Evolutionary conservation across 495 filamentous ascomycete genomes (phyloP).

Genomic region (Aspergillus panamensis): DNA sequence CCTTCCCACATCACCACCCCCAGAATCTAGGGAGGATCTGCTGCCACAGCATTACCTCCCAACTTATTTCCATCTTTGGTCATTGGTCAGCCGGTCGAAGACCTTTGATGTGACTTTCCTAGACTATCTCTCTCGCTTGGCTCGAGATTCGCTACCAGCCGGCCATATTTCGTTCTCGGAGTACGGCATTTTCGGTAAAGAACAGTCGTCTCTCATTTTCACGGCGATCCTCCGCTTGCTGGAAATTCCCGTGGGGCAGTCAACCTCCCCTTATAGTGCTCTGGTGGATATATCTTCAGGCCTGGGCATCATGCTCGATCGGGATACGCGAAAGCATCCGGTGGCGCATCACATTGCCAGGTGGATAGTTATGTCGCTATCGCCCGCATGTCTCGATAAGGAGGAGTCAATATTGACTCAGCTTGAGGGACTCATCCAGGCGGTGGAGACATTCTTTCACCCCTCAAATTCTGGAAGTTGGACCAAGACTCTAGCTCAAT

Average conservation of each 20-base stretch:
- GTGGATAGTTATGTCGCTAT: slow-evolving; percentile 92
- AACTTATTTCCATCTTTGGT: slow-evolving; percentile 95
- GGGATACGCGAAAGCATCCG: slow-evolving; percentile 89
- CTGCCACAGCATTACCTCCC: slow-evolving; percentile 83
- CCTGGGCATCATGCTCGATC: slow-evolving; percentile 77
- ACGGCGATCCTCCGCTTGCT: slow-evolving; percentile 84
- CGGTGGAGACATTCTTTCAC: slow-evolving; percentile 97
- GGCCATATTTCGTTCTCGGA: slow-evolving; percentile 76
- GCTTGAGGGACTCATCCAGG: slow-evolving; percentile 91
- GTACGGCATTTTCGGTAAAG: slow-evolving; percentile 85
- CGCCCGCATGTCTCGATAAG: slow-evolving; percentile 75
- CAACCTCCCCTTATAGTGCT: slow-evolving; percentile 82
- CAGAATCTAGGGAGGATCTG: slow-evolving; percentile 63
- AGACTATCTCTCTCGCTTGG: slow-evolving; percentile 82
- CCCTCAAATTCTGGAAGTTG: slow-evolving; percentile 92
- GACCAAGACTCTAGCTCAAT: slow-evolving; percentile 85
- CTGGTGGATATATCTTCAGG: slow-evolving; percentile 80
- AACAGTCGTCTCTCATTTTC: slow-evolving; percentile 90
- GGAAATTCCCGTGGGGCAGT: slow-evolving; percentile 96
- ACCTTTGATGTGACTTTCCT: slow-evolving; percentile 81
- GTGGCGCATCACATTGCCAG: slow-evolving; percentile 88
- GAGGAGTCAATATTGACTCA: slow-evolving; percentile 75
- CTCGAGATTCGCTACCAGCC: slow-evolving; percentile 74
- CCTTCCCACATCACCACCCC: slow-evolving; percentile 77
- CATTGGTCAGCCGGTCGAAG: slow-evolving; percentile 84